Base-by-base conservation (phyloP, 306 rosid species). In the Amphicarpaea edgeworthii region DNA sequence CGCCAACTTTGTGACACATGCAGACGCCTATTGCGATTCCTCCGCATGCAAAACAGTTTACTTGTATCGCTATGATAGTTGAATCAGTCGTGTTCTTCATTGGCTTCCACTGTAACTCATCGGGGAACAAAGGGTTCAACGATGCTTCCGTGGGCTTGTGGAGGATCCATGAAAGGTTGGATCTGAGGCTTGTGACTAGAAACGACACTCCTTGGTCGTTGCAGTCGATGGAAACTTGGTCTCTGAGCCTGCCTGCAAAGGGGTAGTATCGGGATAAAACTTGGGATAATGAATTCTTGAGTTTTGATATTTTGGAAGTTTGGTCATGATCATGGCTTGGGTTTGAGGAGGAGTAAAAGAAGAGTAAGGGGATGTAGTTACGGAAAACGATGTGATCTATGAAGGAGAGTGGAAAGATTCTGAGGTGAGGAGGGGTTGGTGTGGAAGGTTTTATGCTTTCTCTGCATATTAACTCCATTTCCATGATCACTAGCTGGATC, bases 201-300 rank as follows among this genome's bases (percentile, higher is more conserved):
- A 87, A 84, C 11, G 53, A 26, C 61, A 72, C 90, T 0, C 96
- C 96, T 38, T 85, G 79, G 57, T 90, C 96, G 53, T 84, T 85
- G 75, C 91, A 87, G 0, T 85, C 86, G 1, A 89, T 69, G 30
- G 66, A 74, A 9, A 42, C 7, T 51, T 59, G 46, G 19, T 81
- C 87, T 77, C 20, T 77, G 63, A 77, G 2, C 19, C 64, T 83
- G 0, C 91, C 90, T 2, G 94, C 88, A 17, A 88, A 66, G 0
- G 89, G 93, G 72, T 90, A 88, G 78, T 87, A 90, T 7, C 2
- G 15, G 12, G 90, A 45, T 17, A 90, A 77, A 1, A 78, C 64
- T 55, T 82, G 9, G 1, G 91, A 78, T 15, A 90, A 69, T 12
- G 93, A 86, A 4, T 59, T 65, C 43, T 83, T 87, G 50, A 90